phyloP scores from a whole-genome alignment of 768 basidiomycete species.

The Hericium rajendrae region DNA sequence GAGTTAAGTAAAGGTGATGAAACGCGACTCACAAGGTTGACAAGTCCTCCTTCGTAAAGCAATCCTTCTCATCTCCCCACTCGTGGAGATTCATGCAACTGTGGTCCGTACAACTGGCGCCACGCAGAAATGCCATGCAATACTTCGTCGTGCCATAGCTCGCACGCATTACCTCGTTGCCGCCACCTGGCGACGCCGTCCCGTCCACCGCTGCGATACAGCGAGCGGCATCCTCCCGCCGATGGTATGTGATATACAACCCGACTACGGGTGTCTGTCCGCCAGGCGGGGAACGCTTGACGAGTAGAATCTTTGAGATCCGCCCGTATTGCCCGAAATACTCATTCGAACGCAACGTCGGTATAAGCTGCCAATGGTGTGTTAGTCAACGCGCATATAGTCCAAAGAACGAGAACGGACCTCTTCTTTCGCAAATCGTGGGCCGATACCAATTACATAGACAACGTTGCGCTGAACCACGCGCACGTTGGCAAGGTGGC shows the following conservation, averaged over 20 bases:
- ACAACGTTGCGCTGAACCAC: slow-evolving; percentile 96
- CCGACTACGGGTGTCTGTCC: slow-evolving; percentile 71
- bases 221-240: slow-evolving; percentile 89
- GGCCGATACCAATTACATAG: slow-evolving; percentile 92
- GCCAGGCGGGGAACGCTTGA: slow-evolving; percentile 76
- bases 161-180: slow-evolving; percentile 82
- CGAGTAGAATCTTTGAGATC: slow-evolving; percentile 89
- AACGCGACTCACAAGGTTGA: slow-evolving; percentile 65
- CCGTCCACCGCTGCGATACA: slow-evolving; percentile 93
- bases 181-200: slow-evolving; percentile 80
- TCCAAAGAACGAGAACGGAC: slow-evolving; percentile 35
- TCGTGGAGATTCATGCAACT: slow-evolving; percentile 94
- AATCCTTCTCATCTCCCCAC: slow-evolving; percentile 98
- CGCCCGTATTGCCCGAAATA: slow-evolving; percentile 99
- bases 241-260: slow-evolving; percentile 93
- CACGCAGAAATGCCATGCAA: slow-evolving; percentile 90
- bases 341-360: slow-evolving; percentile 86
- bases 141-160: slow-evolving; percentile 97
- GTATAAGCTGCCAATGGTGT: slow-evolving; percentile 53
- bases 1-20: not conserved
- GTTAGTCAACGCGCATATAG: slow-evolving; percentile 8
- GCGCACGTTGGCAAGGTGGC: slow-evolving; percentile 84
- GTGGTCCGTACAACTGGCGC: slow-evolving; percentile 74
- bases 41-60: slow-evolving; percentile 93
- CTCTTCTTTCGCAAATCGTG: slow-evolving; percentile 93